phyloP scores from a whole-genome alignment of 495 filamentous ascomycete species.

The Podospora conica region DNA sequence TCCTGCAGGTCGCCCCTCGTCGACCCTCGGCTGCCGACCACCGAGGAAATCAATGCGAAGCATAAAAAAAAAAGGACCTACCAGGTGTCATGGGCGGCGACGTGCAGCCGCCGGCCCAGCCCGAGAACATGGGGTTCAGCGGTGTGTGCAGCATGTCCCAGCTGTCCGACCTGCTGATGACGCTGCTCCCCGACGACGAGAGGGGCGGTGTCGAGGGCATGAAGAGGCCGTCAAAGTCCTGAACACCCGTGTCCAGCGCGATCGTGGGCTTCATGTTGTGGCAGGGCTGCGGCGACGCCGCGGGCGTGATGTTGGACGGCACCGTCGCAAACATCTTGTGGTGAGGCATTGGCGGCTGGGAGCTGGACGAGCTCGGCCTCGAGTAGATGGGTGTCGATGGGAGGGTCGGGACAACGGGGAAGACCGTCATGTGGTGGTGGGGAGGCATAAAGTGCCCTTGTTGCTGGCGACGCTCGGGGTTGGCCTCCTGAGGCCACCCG shows the following conservation, averaged over 20 bases:
- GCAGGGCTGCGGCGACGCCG: conserved; percentile 71
- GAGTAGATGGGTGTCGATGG: conserved; percentile 69
- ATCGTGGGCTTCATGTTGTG: conserved; percentile 59
- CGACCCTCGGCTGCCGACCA: too few species aligned
- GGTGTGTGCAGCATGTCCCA: conserved; percentile 76
- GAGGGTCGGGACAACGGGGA: conserved; percentile 48
- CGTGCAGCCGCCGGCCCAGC: conserved; percentile 59
- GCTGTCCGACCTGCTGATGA: conserved; percentile 79
- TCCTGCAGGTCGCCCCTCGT: neutral
- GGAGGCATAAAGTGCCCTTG: conserved; percentile 79
- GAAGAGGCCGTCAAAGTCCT: conserved; percentile 59
- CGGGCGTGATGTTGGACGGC: conserved; percentile 61
- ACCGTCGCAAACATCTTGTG: conserved; percentile 52
- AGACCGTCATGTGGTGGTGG: conserved; percentile 40
- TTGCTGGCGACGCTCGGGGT: conserved; percentile 68
- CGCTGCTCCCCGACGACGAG: conserved; percentile 67
- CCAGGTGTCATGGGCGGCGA: conserved; percentile 92
- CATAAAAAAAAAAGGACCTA: conserved; percentile 47
- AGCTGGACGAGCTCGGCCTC: conserved; percentile 58
- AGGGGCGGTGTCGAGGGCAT: conserved; percentile 86
- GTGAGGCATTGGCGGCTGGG: conserved; percentile 50
- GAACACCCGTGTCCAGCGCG: conserved; percentile 74
- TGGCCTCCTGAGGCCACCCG: conserved; percentile 82
- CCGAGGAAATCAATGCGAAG: conserved; percentile 14
- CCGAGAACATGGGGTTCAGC: conserved; percentile 70